Evolutionary conservation across 768 basidiomycete species (phyloP).

Genomic region (Xerocomellus amylosporus): DNA sequence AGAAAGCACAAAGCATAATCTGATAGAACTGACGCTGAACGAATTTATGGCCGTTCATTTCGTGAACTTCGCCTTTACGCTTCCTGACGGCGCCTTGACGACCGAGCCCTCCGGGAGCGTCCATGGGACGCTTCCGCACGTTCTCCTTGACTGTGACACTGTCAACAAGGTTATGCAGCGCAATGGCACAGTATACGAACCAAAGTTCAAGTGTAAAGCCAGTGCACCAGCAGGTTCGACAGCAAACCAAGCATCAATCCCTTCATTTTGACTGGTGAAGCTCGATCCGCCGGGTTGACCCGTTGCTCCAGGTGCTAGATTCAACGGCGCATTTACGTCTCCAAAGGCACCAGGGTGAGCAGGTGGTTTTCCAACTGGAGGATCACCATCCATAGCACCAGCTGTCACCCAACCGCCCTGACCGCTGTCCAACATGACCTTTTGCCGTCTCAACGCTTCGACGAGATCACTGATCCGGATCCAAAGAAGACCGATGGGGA

Average conservation of each 20-base stretch:
- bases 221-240: conserved; percentile 98
- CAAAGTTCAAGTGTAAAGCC: conserved; percentile 83
- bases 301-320: conserved; percentile 31
- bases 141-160: conserved; percentile 86
- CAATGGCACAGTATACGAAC: conserved; percentile 46
- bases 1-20: conserved; percentile 97
- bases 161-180: not conserved
- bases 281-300: conserved; percentile 31
- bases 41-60: conserved; percentile 99
- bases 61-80: conserved; percentile 96
- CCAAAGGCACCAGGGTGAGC: conserved; percentile 49
- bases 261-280: conserved; percentile 49
- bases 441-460: conserved; percentile 89
- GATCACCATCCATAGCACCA: conserved; percentile 75
- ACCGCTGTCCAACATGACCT: conserved; percentile 82
- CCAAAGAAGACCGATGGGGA: conserved; percentile 95
- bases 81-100: conserved; percentile 98
- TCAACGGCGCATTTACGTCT: conserved; percentile 42
- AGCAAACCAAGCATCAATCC: conserved; percentile 95
- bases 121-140: conserved; percentile 91
- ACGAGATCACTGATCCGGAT: conserved; percentile 90
- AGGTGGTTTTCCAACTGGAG: conserved; percentile 44
- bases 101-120: conserved; percentile 87
- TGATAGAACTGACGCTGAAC: conserved; percentile 97
- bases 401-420: conserved; percentile 96